These are phyloP conservation scores for Phytophthora hibernalis DNA, from an alignment of 352 stramenopile genomes.

Conservation along the genomic window DNA sequence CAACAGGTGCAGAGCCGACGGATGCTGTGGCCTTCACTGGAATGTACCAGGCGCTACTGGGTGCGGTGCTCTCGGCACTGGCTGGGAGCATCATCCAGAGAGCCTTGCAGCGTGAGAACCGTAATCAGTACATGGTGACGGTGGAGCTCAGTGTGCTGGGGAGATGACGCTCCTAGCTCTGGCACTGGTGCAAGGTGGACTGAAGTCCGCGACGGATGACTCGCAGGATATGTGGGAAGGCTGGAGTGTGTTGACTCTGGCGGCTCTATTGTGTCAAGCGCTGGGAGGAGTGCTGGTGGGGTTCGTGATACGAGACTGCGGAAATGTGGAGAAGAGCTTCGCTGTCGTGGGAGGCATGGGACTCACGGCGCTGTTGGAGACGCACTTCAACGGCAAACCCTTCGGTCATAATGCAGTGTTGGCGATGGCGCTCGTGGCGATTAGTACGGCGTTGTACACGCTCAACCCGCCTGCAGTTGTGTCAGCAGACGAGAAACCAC, in stretches of 20 bases:
- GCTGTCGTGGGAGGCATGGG: slow-evolving; percentile 83
- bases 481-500: slow-evolving; percentile 26
- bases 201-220: slow-evolving; percentile 19
- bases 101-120: slow-evolving; percentile 70
- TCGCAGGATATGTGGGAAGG: slow-evolving; percentile 67
- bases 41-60: slow-evolving; percentile 77
- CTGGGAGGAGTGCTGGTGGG: slow-evolving; percentile 75
- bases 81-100: slow-evolving; percentile 82
- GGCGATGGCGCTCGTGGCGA: slow-evolving; percentile 67
- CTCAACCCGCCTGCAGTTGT: slow-evolving; percentile 58
- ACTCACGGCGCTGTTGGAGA: slow-evolving; percentile 78
- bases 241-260: slow-evolving; percentile 72
- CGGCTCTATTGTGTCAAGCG: slow-evolving; percentile 76
- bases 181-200: slow-evolving; percentile 42
- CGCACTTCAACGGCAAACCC: slow-evolving; percentile 71
- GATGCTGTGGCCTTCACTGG: slow-evolving; percentile 70
- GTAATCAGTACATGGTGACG: slow-evolving; percentile 85
- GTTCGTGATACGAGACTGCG: slow-evolving; percentile 88
- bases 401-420: slow-evolving; percentile 64
- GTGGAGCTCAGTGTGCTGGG: slow-evolving; percentile 79
- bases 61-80: slow-evolving; percentile 73
- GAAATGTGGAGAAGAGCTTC: slow-evolving; percentile 88
- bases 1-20: slow-evolving; percentile 7
- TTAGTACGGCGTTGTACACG: slow-evolving; percentile 76
- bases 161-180: slow-evolving; percentile 66